These are phyloP conservation scores for Didymella segeticola DNA, from an alignment of 2,329 filamentous ascomycete genomes.

Conservation along the genomic window DNA sequence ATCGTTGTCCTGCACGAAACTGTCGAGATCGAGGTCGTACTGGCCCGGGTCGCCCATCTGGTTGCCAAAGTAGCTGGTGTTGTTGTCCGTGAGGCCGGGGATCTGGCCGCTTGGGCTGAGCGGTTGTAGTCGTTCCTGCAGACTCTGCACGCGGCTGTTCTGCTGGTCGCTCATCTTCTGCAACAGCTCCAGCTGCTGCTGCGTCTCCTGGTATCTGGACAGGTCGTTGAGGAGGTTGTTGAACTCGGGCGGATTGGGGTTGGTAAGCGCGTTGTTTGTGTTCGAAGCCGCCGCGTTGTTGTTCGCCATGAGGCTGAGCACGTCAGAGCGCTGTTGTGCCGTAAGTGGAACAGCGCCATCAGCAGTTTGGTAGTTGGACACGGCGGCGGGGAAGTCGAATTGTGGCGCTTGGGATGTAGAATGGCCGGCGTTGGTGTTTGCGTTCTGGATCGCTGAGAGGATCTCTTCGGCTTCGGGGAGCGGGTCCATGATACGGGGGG, in stretches of 20 bases:
- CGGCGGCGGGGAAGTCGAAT: constrained; percentile 55
- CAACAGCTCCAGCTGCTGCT: constrained; percentile 78
- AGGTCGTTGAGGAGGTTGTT: constrained; percentile 65
- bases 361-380: constrained; percentile 57
- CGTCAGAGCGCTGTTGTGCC: constrained; percentile 55
- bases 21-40: constrained; percentile 61
- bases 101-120: constrained; percentile 81
- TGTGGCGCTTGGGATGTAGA: constrained; percentile 41
- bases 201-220: constrained; percentile 70
- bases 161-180: constrained; percentile 82
- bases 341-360: constrained; percentile 56
- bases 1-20: constrained; percentile 63
- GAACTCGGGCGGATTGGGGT: constrained; percentile 61
- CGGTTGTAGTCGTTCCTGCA: constrained; percentile 77
- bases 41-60: constrained; percentile 47
- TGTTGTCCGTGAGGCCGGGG: constrained; percentile 64
- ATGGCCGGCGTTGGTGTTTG: constrained; percentile 50
- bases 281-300: constrained; percentile 51
- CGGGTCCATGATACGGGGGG: constrained; percentile 43
- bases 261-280: constrained; percentile 64
- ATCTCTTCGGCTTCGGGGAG: constrained; percentile 56
- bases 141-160: constrained; percentile 74
- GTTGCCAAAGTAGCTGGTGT: constrained; percentile 43
- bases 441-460: constrained; percentile 57
- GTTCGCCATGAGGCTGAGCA: constrained; percentile 57